Evolutionary conservation across 2,329 filamentous ascomycete species (phyloP).

Genomic region (Malbranchea cinnamomea): DNA sequence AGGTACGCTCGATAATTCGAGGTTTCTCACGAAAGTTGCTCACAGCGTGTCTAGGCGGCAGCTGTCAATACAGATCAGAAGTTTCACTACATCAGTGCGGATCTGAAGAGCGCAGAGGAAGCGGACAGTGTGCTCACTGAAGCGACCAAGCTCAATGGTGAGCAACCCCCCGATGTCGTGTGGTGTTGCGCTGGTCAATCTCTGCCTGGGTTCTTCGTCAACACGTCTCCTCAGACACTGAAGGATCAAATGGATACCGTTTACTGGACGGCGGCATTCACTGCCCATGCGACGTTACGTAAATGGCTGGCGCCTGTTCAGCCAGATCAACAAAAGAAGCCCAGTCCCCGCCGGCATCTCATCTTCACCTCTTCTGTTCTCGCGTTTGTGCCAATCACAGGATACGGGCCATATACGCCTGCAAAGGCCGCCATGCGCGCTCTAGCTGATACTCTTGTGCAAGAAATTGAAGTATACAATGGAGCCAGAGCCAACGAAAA

Average conservation of each 20-base stretch:
- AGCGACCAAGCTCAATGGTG: slow-evolving; percentile 64
- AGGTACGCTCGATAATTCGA: slow-evolving; percentile 29
- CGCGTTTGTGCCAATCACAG: slow-evolving; percentile 61
- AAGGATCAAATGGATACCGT: slow-evolving; percentile 81
- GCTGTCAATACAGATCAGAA: slow-evolving; percentile 56
- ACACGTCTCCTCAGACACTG: slow-evolving; percentile 51
- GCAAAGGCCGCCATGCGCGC: slow-evolving; percentile 73
- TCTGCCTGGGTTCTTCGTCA: slow-evolving; percentile 60
- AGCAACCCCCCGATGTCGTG: slow-evolving; percentile 61
- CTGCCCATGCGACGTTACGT: slow-evolving; percentile 63
- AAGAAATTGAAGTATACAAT: slow-evolving; percentile 78
- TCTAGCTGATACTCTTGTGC: slow-evolving; percentile 66
- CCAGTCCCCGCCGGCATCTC: slow-evolving; percentile 47
- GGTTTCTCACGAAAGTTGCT: slow-evolving; percentile 1
- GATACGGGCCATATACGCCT: slow-evolving; percentile 72
- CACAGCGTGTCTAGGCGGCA: slow-evolving; percentile 34
- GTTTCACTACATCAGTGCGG: slow-evolving; percentile 72
- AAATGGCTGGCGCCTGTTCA: slow-evolving; percentile 48
- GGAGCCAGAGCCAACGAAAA: slow-evolving; percentile 35
- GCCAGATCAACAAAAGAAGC: slow-evolving; percentile 16
- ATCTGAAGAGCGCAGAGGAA: slow-evolving; percentile 58
- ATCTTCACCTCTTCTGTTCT: slow-evolving; percentile 72
- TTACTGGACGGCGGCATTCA: slow-evolving; percentile 75
- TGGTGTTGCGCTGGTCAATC: slow-evolving; percentile 78
- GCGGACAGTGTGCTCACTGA: slow-evolving; percentile 55